Base-by-base conservation (phyloP, 139 green algal species). In the Marvania coccoides region DNA sequence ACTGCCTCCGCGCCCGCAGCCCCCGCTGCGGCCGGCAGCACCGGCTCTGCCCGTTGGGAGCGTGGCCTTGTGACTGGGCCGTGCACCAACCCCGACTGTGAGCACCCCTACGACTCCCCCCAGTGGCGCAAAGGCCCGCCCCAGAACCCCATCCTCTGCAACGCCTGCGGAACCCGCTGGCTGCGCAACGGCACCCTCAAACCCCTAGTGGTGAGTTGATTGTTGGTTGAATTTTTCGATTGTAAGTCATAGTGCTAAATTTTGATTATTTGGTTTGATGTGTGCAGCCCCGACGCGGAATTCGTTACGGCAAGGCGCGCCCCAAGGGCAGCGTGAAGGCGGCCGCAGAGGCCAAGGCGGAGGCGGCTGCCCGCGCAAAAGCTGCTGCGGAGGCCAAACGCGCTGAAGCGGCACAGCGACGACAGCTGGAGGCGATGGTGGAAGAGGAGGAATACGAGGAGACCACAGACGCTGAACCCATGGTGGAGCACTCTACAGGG, bases 81-180 rank as follows among this genome's bases (percentile, higher is more conserved):
- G 3, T 76, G 70, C 55, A 71, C 38, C 28, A 76, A 76, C 60
- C 54, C 62, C n/a, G 39, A 78, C 38, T 78, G 71, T 23, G 63
- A 68, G 37, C 55, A 70, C 45, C 71, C 71, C 5, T 33, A 70
- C 13, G 72, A 74, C 24, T 71, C 58, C 3, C 72, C 72, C 12
- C 72, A 79, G 54, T 91, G 84, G 84, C 75, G 84, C 23, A 76
- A 79, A 29, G 84, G 84, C 2, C 83, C 84, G 2, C 66, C 81
- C 2, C 48, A 61, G 15, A 72, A 78, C 57, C 79, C 83, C 36
- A 65, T 86, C 51, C 74, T 91, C 6, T 91, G 84, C 76, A 91
- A 91, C 59, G 84, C 84, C 31, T 91, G 84, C 63, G 84, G 84
- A 36, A 87, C 83, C 0, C 68, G 83, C 29, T 90, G 64, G 64